Evolutionary conservation across 129 eudicot species (phyloP).

Genomic region (Chrysanthemum seticuspe): DNA sequence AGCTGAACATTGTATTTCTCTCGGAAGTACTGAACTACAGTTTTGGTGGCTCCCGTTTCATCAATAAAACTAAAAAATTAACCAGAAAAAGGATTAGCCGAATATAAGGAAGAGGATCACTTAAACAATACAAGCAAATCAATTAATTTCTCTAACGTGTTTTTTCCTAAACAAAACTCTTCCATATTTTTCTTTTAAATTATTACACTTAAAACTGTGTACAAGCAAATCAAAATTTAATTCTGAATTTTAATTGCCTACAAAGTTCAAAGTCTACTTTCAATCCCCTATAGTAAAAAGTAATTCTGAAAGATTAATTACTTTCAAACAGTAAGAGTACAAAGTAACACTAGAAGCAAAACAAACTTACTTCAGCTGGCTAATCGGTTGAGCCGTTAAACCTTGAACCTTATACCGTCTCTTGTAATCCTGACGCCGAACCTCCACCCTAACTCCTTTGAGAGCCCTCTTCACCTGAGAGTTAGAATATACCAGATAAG

Average conservation of each 20-base stretch:
- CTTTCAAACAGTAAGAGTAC: not conserved
- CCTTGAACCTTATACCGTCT: slow-evolving; percentile 40
- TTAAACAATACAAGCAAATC: too few species aligned
- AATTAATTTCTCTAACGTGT: too few species aligned
- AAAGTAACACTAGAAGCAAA: not conserved
- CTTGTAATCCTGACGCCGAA: slow-evolving; percentile 7
- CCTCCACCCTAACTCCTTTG: slow-evolving; percentile 53
- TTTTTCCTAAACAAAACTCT: too few species aligned
- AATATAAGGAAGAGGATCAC: not conserved
- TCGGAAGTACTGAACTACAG: slow-evolving; percentile 45
- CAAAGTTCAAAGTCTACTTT: too few species aligned
- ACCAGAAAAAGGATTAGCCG: not conserved
- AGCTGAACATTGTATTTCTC: slow-evolving; percentile 37
- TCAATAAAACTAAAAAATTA: slow-evolving; percentile 17
- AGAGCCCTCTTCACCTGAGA: slow-evolving; percentile 59
- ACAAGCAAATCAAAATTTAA: too few species aligned
- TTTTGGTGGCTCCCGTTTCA: slow-evolving; percentile 13
- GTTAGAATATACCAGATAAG: not conserved
- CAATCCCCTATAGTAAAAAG: too few species aligned
- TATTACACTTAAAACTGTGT: too few species aligned
- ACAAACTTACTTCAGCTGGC: slow-evolving; percentile 38
- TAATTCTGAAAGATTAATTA: too few species aligned
- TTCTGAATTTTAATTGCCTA: too few species aligned
- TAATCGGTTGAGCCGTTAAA: slow-evolving; percentile 30
- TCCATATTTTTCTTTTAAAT: too few species aligned